Evolutionary conservation across 768 basidiomycete genomes (phyloP), one percentile per base, ranked within the genome.

Genomic region (Lentinula aciculospora): DNA sequence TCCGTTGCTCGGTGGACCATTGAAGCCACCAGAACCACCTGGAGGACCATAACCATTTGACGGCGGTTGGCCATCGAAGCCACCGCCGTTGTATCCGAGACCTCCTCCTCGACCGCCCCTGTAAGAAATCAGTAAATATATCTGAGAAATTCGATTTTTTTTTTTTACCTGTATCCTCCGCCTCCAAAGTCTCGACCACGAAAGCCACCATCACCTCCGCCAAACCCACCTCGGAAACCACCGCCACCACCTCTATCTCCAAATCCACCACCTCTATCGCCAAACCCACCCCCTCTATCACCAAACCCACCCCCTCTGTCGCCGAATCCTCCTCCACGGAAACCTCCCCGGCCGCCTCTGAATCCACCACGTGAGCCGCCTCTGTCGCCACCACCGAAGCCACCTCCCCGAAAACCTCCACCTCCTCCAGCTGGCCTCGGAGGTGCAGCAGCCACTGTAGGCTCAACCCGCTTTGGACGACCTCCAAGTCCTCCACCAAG

Each of bases 401-500:
- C 74, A n/a, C 77, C 73, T 19, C 77, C 73, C 31, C 76, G 46
- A 8, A 47, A 47, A 3, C 72, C 71, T 2, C 79, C 79, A 12
- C 82, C 83, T 28, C 79, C 72, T 49, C 76, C 72, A n/a, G n/a
- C n/a, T 0, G 76, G 74, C 15, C 77, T 74, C n/a, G 78, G 67
- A 3, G 77, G 67, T 34, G 74, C 67, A 12, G 71, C 63, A 4
- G 68, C 63, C 8, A 69, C 65, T 19, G 72, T 62, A n/a, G 76
- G 71, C 57, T 81, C 82, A 0, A 82, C 83, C 3, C 85, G 85
- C 69, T 98, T 98, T 19, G 95, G 94, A 59, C 96, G 82, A 27
- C 97, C 97, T n/a, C 97, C 97, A n/a, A 98, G 81, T 4, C 97
- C 97, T n/a, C 97, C 97, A 19, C 96, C 97, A 0, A 98, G 77